These are phyloP conservation scores for Pichia sp. DNA, from an alignment of 1,139 yeast genomes.

Conservation along the genomic window DNA sequence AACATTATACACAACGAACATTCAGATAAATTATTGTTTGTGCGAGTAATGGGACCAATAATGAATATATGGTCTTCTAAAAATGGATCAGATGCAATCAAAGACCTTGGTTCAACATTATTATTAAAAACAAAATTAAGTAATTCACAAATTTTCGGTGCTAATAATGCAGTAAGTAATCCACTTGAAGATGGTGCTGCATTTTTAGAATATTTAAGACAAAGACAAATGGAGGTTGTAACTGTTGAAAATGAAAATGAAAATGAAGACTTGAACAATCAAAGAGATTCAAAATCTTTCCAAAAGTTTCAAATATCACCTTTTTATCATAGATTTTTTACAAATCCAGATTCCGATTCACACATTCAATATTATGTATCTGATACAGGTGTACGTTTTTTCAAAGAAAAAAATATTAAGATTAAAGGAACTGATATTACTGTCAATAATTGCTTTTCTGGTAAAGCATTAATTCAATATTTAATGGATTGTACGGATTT, in stretches of 20 bases:
- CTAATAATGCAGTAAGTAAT: not conserved
- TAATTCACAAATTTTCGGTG: conserved; percentile 2
- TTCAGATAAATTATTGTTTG: conserved; percentile 60
- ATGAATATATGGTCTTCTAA: conserved; percentile 69
- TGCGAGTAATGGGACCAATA: conserved; percentile 52
- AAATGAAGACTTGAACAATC: not conserved
- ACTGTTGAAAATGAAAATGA: not conserved
- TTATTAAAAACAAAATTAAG: not conserved
- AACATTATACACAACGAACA: conserved; percentile 59
- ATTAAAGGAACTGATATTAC: conserved; percentile 18
- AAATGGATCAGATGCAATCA: conserved; percentile 37
- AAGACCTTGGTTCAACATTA: conserved; percentile 7
- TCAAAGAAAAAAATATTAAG: conserved; percentile 37
- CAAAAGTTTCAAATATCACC: conserved; percentile 42
- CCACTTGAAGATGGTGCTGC: conserved; percentile 5
- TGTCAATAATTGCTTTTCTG: conserved; percentile 51
- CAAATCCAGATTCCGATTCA: conserved; percentile 85
- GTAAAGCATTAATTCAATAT: conserved; percentile 84
- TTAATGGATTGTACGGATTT: conserved; percentile 82
- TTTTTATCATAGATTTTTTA: conserved; percentile 67
- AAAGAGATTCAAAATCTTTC: not conserved
- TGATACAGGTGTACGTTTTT: conserved; percentile 58
- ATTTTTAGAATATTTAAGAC: conserved; percentile 14
- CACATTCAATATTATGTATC: conserved; percentile 74
- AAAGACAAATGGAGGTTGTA: conserved; percentile 12